These are phyloP conservation scores for Sporothrix phasma DNA, from an alignment of 2,329 filamentous ascomycete species.

Conservation along the genomic window DNA sequence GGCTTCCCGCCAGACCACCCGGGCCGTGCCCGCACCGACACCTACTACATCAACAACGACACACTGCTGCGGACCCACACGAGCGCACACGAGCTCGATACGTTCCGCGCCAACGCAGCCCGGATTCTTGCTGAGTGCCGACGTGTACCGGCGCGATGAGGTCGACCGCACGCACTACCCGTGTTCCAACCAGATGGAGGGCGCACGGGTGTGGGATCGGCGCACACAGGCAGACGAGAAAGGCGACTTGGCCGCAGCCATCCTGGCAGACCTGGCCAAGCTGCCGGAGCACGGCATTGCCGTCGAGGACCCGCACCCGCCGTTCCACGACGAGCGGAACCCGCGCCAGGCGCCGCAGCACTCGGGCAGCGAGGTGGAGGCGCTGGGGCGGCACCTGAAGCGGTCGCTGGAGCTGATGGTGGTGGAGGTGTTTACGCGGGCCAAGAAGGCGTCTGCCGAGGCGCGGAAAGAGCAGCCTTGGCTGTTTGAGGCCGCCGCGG, in stretches of 20 bases:
- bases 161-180: slow-evolving; percentile 90
- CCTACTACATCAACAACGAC: slow-evolving; percentile 82
- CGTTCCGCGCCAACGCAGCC: slow-evolving; percentile 63
- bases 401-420: slow-evolving; percentile 82
- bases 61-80: slow-evolving; percentile 90
- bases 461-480: slow-evolving; percentile 23
- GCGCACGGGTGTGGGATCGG: slow-evolving; percentile 80
- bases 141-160: slow-evolving; percentile 91
- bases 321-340: slow-evolving; percentile 68
- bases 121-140: slow-evolving; percentile 81
- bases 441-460: slow-evolving; percentile 50
- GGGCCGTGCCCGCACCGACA: slow-evolving; percentile 78
- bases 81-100: slow-evolving; percentile 80
- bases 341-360: slow-evolving; percentile 69
- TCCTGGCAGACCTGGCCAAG: slow-evolving; percentile 59
- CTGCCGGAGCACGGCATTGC: slow-evolving; percentile 65
- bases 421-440: slow-evolving; percentile 74
- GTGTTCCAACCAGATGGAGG: slow-evolving; percentile 99
- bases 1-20: slow-evolving; percentile 84
- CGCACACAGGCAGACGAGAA: slow-evolving; percentile 38
- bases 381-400: slow-evolving; percentile 78
- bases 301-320: slow-evolving; percentile 76
- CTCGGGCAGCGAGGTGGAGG: slow-evolving; percentile 65
- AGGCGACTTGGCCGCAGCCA: slow-evolving; percentile 51
- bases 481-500: no score